These are phyloP conservation scores for Rhizopogon sp. DNA, from an alignment of 768 basidiomycete species.

Conservation along the genomic window DNA sequence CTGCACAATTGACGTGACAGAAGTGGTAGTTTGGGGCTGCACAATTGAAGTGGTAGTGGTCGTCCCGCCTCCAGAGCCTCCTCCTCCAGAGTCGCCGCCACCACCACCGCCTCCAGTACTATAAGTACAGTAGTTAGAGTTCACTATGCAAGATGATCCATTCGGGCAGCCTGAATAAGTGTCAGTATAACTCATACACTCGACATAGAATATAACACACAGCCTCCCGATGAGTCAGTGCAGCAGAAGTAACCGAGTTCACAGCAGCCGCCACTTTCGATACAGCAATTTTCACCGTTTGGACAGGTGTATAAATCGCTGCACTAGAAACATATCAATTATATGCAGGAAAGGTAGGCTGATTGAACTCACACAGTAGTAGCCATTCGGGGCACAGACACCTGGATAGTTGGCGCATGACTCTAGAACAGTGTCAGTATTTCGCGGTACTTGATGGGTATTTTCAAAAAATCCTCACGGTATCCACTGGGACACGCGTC, in stretches of 20 bases:
- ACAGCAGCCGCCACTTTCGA: slow-evolving; percentile 3
- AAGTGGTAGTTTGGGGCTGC: neutral
- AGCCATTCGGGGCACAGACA: slow-evolving; percentile 12
- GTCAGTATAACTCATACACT: neutral
- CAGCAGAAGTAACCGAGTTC: slow-evolving; percentile 11
- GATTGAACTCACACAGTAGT: slow-evolving; percentile 14
- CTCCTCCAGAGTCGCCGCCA: slow-evolving; percentile 1
- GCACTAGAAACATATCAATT: slow-evolving; percentile 10
- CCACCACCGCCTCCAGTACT: slow-evolving; percentile 4
- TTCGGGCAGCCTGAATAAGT: slow-evolving; percentile 12
- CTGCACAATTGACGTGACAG: neutral
- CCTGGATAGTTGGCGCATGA: slow-evolving; percentile 12
- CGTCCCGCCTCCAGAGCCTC: slow-evolving; percentile 1
- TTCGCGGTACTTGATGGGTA: neutral
- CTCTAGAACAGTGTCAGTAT: slow-evolving; percentile 3
- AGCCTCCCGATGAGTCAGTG: slow-evolving; percentile 15
- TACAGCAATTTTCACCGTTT: slow-evolving; percentile 8
- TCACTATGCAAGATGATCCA: slow-evolving; percentile 7
- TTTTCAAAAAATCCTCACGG: neutral
- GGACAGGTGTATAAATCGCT: slow-evolving; percentile 6
- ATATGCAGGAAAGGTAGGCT: too few relatives aligned
- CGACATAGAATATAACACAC: slow-evolving; percentile 6
- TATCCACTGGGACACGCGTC: neutral
- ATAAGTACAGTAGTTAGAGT: neutral
- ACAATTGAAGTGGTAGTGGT: neutral